Evolutionary conservation across 352 stramenopile genomes (phyloP).

Genomic region (Globisporangium middletonii): DNA sequence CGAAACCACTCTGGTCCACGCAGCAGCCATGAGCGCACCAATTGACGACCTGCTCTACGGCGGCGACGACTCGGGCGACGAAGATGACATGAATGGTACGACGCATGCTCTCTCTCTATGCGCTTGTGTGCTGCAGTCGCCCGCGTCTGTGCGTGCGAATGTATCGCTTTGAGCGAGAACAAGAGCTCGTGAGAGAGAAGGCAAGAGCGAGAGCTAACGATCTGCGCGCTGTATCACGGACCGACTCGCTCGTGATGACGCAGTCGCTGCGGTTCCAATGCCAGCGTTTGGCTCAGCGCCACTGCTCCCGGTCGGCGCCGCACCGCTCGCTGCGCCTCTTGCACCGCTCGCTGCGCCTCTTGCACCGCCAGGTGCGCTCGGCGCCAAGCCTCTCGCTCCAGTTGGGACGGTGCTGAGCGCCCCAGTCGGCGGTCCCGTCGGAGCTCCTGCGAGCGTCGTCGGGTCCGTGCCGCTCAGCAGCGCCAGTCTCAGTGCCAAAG

Average conservation of each 20-base stretch:
- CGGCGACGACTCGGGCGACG: constrained; percentile 76
- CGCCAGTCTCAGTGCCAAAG: constrained; percentile 6
- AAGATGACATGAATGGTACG: constrained; percentile 66
- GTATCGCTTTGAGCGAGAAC: not conserved
- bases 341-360: not conserved
- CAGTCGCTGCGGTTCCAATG: constrained; percentile 17
- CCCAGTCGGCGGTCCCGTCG: not conserved
- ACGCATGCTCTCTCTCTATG: constrained; percentile 1
- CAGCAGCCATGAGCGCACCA: constrained; percentile 61
- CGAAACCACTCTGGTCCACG: not conserved
- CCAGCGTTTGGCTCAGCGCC: constrained; percentile 28
- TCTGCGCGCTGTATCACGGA: not conserved
- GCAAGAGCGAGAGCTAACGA: not conserved
- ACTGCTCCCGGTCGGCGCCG: constrained; percentile 9
- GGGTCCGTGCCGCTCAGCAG: constrained; percentile 5
- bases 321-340: not conserved
- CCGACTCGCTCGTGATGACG: not conserved
- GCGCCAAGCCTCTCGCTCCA: not conserved
- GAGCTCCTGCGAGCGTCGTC: not conserved
- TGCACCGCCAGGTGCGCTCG: constrained; percentile 2
- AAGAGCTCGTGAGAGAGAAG: not conserved
- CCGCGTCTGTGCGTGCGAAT: not conserved
- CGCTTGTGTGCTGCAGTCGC: no score
- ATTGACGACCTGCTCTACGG: constrained; percentile 83
- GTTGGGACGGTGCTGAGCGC: no score